Evolutionary conservation across 129 eudicot genomes (phyloP).

Genomic region (Tanacetum coccineum): DNA sequence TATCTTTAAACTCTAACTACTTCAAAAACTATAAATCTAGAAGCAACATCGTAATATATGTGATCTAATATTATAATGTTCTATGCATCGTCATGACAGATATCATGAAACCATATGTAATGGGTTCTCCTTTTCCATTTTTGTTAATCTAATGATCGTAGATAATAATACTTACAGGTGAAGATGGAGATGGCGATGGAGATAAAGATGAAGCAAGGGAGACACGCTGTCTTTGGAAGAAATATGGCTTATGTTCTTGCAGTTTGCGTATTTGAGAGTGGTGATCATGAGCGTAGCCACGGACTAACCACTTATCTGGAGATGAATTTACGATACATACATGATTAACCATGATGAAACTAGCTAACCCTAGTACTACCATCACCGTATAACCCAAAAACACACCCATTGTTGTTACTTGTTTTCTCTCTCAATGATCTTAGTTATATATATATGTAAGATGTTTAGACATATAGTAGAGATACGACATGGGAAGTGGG

Average conservation of each 20-base stretch:
- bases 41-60: too few species aligned
- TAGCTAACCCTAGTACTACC: constrained; percentile 10
- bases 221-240: constrained; percentile 20
- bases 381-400: constrained; percentile 3
- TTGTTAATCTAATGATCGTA: too few species aligned
- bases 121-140: too few species aligned
- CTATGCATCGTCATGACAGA: too few species aligned
- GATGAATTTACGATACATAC: constrained; percentile 8
- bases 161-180: constrained; percentile 25
- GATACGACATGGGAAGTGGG: constrained; percentile 39
- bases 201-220: constrained; percentile 24
- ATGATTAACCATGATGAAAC: constrained; percentile 28
- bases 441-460: background rate
- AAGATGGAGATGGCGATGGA: constrained; percentile 19
- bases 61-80: too few species aligned
- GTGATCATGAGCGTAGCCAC: constrained; percentile 6
- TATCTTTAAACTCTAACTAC: too few species aligned
- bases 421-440: constrained; percentile 11
- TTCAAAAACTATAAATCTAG: too few species aligned
- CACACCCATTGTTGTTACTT: constrained; percentile 17
- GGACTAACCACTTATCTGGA: background rate
- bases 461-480: background rate
- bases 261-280: constrained; percentile 18
- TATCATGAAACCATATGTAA: too few species aligned
- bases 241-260: constrained; percentile 24